A percentile compares a stretch with the other conserved stretches of the same genome.
Evolutionary conservation across 1,139 yeast species (phyloP).

Genomic region (Kurtzmaniella natalensis): DNA sequence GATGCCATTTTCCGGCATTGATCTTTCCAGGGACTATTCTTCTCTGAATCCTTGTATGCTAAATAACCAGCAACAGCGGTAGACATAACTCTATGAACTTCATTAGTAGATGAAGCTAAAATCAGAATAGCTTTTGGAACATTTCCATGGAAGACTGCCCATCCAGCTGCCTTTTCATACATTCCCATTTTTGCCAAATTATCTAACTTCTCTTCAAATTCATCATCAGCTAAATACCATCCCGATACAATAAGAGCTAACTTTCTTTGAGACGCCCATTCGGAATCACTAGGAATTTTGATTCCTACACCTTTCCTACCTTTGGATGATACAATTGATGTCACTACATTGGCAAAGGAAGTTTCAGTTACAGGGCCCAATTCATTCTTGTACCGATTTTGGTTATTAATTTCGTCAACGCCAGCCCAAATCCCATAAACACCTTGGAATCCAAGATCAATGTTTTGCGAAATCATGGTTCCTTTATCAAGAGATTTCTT

Average conservation of each 20-base stretch:
- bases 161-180: constrained; percentile 90
- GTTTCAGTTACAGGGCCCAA: constrained; percentile 32
- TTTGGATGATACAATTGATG: constrained; percentile 37
- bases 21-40: constrained; percentile 89
- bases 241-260: constrained; percentile 84
- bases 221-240: constrained; percentile 80
- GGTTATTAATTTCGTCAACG: constrained; percentile 54
- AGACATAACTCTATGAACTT: constrained; percentile 71
- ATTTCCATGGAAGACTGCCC: constrained; percentile 96
- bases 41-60: constrained; percentile 59
- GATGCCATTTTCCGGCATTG: constrained; percentile 86
- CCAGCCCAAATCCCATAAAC: constrained; percentile 91
- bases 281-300: constrained; percentile 44
- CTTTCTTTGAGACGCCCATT: constrained; percentile 60
- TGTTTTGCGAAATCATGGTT: constrained; percentile 58
- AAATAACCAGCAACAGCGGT: constrained; percentile 93
- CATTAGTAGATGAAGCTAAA: constrained; percentile 55
- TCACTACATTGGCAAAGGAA: constrained; percentile 43
- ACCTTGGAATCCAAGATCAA: constrained; percentile 86
- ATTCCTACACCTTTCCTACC: constrained; percentile 44
- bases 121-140: constrained; percentile 76
- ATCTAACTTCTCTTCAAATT: constrained; percentile 66
- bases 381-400: constrained; percentile 43
- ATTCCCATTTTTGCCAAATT: constrained; percentile 56
- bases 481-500: constrained; percentile 64